Evolutionary conservation across 2,329 filamentous ascomycete genomes (phyloP).

Genomic region (Tolypocladium guangdongense): DNA sequence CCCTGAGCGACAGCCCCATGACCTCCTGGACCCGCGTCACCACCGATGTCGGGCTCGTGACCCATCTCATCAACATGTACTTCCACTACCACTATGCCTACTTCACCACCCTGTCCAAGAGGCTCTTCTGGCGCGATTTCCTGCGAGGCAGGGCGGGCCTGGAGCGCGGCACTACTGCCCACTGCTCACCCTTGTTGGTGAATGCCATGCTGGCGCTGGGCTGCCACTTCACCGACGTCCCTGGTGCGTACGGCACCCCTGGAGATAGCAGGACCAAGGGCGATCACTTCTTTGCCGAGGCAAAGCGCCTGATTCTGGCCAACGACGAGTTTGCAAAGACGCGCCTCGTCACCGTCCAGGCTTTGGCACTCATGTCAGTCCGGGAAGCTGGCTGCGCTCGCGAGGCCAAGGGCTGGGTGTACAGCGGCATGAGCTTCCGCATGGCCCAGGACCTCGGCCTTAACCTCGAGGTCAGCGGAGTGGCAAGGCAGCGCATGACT

Average conservation of each 20-base stretch:
- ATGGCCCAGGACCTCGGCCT: constrained; percentile 94
- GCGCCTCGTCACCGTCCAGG: constrained; percentile 81
- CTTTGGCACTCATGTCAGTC: constrained; percentile 89
- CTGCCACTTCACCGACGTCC: constrained; percentile 78
- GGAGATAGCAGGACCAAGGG: constrained; percentile 78
- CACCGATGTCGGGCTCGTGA: constrained; percentile 63
- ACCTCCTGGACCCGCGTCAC: constrained; percentile 85
- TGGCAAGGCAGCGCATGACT: constrained; percentile 50
- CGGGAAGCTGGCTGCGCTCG: constrained; percentile 88
- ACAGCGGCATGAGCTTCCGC: constrained; percentile 95
- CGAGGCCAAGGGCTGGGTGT: constrained; percentile 95
- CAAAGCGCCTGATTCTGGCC: constrained; percentile 78
- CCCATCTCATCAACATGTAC: constrained; percentile 92
- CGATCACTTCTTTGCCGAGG: constrained; percentile 92
- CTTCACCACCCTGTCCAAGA: constrained; percentile 83
- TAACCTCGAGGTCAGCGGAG: constrained; percentile 67
- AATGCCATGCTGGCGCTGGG: constrained; percentile 90
- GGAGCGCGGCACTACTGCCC: constrained; percentile 45
- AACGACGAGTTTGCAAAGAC: constrained; percentile 91
- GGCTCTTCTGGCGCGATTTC: constrained; percentile 80
- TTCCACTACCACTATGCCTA: constrained; percentile 97
- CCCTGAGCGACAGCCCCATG: constrained; percentile 54
- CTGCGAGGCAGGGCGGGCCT: constrained; percentile 52
- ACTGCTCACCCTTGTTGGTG: constrained; percentile 83
- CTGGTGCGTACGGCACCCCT: constrained; percentile 58